These are phyloP conservation scores for Diversispora eburnea DNA, from an alignment of 192 early-diverging fungal species.

Conservation along the genomic window DNA sequence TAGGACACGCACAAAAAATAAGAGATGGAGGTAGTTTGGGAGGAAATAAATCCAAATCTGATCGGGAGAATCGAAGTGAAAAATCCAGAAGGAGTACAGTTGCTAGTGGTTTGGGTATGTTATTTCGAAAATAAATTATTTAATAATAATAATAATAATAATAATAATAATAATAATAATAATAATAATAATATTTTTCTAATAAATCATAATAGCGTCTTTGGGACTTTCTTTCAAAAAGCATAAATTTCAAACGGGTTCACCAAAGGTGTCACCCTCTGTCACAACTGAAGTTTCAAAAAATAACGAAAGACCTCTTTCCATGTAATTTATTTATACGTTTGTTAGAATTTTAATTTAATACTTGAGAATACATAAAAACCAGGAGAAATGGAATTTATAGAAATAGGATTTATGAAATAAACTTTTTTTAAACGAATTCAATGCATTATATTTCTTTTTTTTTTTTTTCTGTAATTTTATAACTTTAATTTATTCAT, in stretches of 20 bases:
- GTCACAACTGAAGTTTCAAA: neutral
- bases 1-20: constrained; percentile 52
- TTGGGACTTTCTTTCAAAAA: constrained; percentile 22
- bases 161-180: neutral
- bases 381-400: no score
- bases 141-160: neutral
- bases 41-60: constrained; percentile 22
- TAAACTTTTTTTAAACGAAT: no score
- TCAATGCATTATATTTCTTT: no score
- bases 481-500: no score
- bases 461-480: no score
- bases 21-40: constrained; percentile 30
- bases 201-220: constrained; percentile 5
- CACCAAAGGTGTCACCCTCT: neutral
- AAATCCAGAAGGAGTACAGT: neutral
- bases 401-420: no score
- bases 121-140: neutral
- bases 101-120: constrained; percentile 16
- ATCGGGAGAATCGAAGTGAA: constrained; percentile 1
- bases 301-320: constrained; percentile 7
- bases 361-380: no score
- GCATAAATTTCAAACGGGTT: constrained; percentile 12
- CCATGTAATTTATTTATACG: neutral
- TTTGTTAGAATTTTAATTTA: no score
- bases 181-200: neutral